phyloP scores from a whole-genome alignment of 1,284 basidiomycete genomes.

The Sporisorium iseilematis-ciliati region DNA sequence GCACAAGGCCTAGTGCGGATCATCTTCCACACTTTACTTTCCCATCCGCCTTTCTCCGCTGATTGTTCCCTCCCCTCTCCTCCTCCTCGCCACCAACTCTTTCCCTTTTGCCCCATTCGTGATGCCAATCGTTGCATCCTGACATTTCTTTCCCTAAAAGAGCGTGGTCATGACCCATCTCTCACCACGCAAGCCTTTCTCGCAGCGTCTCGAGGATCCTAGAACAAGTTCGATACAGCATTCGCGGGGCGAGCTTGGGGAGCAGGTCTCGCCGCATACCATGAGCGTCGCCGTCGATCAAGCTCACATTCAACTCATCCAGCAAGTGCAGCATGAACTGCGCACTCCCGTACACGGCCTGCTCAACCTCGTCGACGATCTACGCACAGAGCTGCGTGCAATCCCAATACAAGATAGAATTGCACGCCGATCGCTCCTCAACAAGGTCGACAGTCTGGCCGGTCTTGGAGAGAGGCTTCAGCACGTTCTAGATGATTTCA shows the following conservation, averaged over 20 bases:
- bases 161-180: conserved; percentile 17
- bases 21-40: no score
- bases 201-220: conserved; percentile 29
- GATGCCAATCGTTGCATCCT: conserved; percentile 1
- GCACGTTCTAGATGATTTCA: conserved; percentile 43
- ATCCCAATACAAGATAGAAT: conserved; percentile 12
- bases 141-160: neutral
- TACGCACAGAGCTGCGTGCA: conserved; percentile 25
- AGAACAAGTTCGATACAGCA: conserved; percentile 8
- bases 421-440: conserved; percentile 21
- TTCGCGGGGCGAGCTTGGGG: conserved; percentile 25
- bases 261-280: conserved; percentile 27
- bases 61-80: neutral
- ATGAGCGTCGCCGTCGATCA: conserved; percentile 45
- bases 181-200: conserved; percentile 16
- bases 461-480: conserved; percentile 47
- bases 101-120: neutral
- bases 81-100: no score
- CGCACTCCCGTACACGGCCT: conserved; percentile 55
- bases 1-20: no score
- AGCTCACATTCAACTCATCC: conserved; percentile 53
- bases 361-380: conserved; percentile 34
- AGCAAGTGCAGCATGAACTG: conserved; percentile 58
- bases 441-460: conserved; percentile 31
- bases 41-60: neutral